A percentile compares a stretch with the other conserved stretches of the same genome.
Conservation (phyloP, 176 grass and related monocot species). For the maize (Zea mays) region DNA sequence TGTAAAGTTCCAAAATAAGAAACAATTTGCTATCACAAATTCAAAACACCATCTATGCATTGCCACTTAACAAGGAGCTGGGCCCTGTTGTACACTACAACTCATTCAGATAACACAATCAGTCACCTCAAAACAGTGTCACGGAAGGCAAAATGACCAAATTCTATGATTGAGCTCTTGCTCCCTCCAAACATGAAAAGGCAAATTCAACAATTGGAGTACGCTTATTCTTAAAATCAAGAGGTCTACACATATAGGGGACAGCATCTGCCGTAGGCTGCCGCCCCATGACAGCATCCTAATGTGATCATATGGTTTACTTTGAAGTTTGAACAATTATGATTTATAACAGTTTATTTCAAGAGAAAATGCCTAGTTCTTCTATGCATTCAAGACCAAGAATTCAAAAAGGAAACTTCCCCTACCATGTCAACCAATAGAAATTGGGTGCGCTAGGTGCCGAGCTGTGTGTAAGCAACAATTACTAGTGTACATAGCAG, state of each 20-base stretch:
- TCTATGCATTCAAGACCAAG: not conserved
- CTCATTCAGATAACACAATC: not conserved
- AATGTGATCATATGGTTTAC: not conserved
- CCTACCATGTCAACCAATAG: not conserved
- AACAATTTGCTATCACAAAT: not conserved
- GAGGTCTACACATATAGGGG: not conserved
- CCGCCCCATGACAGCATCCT: no score
- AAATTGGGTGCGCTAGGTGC: not conserved
- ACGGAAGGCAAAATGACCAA: not conserved
- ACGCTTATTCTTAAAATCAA: not conserved
- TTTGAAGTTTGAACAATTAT: not conserved
- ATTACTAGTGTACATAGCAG: not conserved
- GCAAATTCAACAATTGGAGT: not conserved
- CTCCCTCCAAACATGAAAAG: not conserved
- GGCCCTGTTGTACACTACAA: not conserved
- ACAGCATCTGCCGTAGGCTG: no score
- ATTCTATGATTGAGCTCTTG: conserved; percentile 2
- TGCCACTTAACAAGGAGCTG: not conserved
- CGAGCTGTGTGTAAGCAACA: not conserved
- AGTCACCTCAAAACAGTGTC: not conserved
- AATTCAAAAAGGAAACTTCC: not conserved
- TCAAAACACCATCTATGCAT: not conserved
- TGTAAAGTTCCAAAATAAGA: not conserved
- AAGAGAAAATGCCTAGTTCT: not conserved
- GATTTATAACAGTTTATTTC: not conserved